A percentile compares a stretch with the other conserved stretches of the same genome.
Evolutionary conservation across 1,284 basidiomycete species (phyloP).

Genomic region (Sporisorium graminicola): DNA sequence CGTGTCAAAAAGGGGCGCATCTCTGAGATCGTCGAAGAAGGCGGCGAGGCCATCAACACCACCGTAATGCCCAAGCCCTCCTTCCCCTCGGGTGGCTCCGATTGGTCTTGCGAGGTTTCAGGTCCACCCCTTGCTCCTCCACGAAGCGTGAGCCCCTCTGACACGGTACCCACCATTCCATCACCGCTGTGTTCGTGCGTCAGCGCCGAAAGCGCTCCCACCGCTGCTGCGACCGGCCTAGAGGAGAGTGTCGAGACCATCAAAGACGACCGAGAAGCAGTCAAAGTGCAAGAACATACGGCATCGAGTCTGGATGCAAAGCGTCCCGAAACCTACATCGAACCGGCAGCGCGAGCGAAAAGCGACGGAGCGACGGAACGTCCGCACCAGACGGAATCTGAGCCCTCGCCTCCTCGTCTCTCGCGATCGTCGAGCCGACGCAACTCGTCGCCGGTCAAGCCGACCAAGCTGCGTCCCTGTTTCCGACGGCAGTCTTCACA

Average conservation of each 20-base stretch:
- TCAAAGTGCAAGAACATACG: not conserved
- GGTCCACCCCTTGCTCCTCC: conserved; percentile 56
- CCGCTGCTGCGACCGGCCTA: conserved; percentile 9
- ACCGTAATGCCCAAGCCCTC: conserved; percentile 51
- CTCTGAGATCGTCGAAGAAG: conserved; percentile 62
- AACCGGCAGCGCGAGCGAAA: not conserved
- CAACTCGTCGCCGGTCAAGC: conserved; percentile 55
- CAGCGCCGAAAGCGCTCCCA: conserved; percentile 27
- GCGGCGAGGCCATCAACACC: conserved; percentile 51
- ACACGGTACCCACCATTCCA: conserved; percentile 61
- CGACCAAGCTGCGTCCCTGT: conserved; percentile 53
- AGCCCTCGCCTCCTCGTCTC: conserved; percentile 31
- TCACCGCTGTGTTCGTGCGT: conserved; percentile 63
- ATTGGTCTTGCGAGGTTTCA: conserved; percentile 53
- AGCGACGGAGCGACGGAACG: not conserved
- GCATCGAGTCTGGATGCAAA: not conserved
- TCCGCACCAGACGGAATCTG: not conserved
- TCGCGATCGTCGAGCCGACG: conserved; percentile 42
- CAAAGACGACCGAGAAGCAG: conserved; percentile 14
- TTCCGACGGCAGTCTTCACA: conserved; percentile 56
- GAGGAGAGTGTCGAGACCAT: conserved; percentile 56
- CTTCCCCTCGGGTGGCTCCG: conserved; percentile 23
- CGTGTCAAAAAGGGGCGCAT: conserved; percentile 60
- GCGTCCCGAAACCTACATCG: not conserved
- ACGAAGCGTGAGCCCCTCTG: conserved; percentile 54